Evolutionary conservation across 2,329 filamentous ascomycete genomes (phyloP), one percentile per base, ranked within the genome.

Genomic region (Sarocladiaceae sp.): DNA sequence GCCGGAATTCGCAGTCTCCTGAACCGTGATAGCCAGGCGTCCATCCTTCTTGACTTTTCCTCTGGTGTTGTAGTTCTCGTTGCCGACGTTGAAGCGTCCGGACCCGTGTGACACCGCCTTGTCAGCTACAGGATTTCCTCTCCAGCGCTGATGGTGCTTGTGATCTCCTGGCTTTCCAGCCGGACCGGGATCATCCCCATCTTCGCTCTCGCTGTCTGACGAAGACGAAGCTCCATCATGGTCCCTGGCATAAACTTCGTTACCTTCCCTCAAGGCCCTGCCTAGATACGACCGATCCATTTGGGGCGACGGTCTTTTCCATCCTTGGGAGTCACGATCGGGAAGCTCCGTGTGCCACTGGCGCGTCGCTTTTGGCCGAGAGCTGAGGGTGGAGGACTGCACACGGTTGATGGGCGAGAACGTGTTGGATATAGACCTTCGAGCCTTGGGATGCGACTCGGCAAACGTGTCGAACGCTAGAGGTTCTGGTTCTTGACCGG

Each of bases 11-110:
- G 74, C 74, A 1, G 77, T 82, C 56, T 89, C 84, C 44, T 83
- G 82, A 55, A 89, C 72, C 4, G 80, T 83, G 49, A 90, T 85
- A 49, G 78, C 80, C 40, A 90, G 62, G 18, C 85, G 73, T 0
- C 85, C 85, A 58, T 89, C 85, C 37, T 67, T 72, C 59, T 78
- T 83, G 1, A 87, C 74, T 49, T 70, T 79, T 19, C 82, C 83
- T 49, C 72, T 78, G 1, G 80, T 85, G 16, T 67, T 70, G 60
- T 81, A 85, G 41, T 83, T 67, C 3, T 84, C 73, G 52, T 87
- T 83, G 4, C 70, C 72, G 15, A 87, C 68, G 31, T 67, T 67
- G 58, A 87, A 83, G 9, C 46, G 49, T 11, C 50, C 40, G 3
- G 40, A 18, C 23, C 23, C 12, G 26, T 32, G 40, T 31, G 40